Percentiles rank a stretch among this genome's conserved stretches.
phyloP scores from a whole-genome alignment of 1,284 basidiomycete species.

The Puccinia horiana region DNA sequence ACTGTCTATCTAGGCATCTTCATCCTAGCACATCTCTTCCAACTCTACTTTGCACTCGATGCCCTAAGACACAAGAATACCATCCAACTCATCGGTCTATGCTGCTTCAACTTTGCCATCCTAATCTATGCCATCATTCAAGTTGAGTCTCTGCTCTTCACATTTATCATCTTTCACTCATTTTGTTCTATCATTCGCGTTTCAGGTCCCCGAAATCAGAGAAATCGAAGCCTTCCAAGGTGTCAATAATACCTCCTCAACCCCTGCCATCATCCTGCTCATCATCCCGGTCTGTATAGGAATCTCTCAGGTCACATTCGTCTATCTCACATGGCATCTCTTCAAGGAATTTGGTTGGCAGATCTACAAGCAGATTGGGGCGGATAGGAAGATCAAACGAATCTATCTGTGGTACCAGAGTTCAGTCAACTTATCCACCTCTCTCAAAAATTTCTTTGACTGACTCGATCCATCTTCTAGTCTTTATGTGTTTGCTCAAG shows the following conservation, averaged over 20 bases:
- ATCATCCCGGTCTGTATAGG: constrained; percentile 25
- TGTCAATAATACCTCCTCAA: neutral
- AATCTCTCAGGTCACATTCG: constrained; percentile 5
- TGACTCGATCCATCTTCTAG: neutral
- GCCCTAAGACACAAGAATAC: constrained; percentile 42
- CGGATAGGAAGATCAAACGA: constrained; percentile 30
- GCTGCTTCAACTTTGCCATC: constrained; percentile 32
- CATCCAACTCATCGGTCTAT: constrained; percentile 43
- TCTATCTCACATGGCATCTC: constrained; percentile 37
- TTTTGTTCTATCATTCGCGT: neutral
- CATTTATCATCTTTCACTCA: neutral
- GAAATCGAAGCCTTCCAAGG: neutral
- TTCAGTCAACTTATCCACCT: neutral
- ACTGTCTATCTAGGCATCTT: constrained; percentile 44
- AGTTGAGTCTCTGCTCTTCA: neutral
- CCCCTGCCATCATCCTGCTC: constrained; percentile 10
- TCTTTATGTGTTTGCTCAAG: constrained; percentile 39
- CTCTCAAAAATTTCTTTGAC: neutral
- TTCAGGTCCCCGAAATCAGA: constrained; percentile 35
- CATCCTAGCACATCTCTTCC: constrained; percentile 46
- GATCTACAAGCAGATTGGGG: constrained; percentile 42
- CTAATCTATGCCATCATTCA: constrained; percentile 39
- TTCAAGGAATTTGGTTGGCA: constrained; percentile 48
- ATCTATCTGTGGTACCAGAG: constrained; percentile 42
- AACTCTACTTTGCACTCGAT: constrained; percentile 32